Conservation (phyloP, 768 basidiomycete species). For the Dioszegia aurantiaca region DNA sequence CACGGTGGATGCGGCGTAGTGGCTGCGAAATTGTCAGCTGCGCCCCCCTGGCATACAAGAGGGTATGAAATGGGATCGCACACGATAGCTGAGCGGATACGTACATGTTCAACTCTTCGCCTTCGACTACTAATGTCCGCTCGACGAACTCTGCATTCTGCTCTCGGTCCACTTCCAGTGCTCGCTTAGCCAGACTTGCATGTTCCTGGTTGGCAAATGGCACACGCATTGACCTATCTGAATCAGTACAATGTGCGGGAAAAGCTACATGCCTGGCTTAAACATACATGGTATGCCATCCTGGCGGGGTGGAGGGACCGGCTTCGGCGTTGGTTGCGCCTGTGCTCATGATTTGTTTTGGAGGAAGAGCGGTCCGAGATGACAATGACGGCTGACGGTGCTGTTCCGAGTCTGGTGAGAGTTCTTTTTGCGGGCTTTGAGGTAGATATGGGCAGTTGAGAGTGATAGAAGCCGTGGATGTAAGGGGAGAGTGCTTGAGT, state of each 20-base stretch:
- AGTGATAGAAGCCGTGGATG: not conserved
- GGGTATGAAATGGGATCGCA: too few species aligned
- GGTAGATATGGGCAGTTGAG: not conserved
- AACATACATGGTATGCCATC: constrained; percentile 18
- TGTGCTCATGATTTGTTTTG: not conserved
- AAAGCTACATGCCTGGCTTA: not conserved
- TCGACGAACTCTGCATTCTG: constrained; percentile 77
- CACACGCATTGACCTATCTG: constrained; percentile 62
- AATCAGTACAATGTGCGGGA: not conserved
- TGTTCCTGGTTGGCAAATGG: constrained; percentile 74
- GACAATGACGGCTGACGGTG: too few species aligned
- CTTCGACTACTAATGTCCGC: constrained; percentile 66
- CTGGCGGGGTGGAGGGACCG: constrained; percentile 17
- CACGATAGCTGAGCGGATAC: too few species aligned
- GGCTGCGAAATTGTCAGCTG: constrained; percentile 62
- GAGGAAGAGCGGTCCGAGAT: too few species aligned
- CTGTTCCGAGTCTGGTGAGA: too few species aligned
- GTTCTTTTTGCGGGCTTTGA: too few species aligned
- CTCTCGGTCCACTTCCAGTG: constrained; percentile 82
- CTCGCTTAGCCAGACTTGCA: constrained; percentile 74
- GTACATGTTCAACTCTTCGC: constrained; percentile 70
- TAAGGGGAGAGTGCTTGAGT: not conserved
- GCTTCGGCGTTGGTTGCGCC: constrained; percentile 22
- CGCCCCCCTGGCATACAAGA: too few species aligned
- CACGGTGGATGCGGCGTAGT: constrained; percentile 63